Conservation (phyloP, 768 basidiomycete genomes). For the Lactarius akahatsu region DNA sequence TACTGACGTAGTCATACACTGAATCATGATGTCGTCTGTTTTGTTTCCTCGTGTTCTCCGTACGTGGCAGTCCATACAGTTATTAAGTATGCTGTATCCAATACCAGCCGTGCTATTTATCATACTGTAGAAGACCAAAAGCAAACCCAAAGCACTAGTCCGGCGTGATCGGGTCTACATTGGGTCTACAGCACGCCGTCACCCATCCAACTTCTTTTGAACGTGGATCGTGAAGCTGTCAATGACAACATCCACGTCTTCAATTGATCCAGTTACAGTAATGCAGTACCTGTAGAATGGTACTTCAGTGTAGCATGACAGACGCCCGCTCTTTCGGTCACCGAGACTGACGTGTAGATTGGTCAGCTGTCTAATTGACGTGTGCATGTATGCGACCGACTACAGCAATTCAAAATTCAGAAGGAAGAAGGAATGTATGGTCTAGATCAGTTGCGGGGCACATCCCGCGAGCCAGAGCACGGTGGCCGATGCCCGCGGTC, state of each 20-base stretch:
- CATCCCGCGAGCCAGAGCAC: no score
- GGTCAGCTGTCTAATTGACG: no score
- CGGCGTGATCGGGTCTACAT: background rate
- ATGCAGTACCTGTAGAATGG: background rate
- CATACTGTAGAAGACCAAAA: background rate
- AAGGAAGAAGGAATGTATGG: background rate
- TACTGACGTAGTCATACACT: no score
- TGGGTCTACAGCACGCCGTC: background rate
- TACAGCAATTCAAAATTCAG: background rate
- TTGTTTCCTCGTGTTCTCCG: no score
- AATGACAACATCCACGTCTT: background rate
- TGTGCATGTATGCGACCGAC: no score
- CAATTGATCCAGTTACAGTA: background rate
- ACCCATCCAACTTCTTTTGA: background rate
- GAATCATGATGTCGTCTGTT: no score
- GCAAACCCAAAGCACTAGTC: background rate
- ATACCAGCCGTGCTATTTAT: background rate
- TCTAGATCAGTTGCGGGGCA: background rate
- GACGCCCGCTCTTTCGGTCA: no score
- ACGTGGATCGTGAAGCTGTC: background rate
- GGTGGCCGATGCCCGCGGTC: no score
- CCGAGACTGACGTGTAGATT: no score
- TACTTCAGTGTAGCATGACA: background rate
- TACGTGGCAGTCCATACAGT: background rate
- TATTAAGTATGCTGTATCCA: background rate